Evolutionary conservation across 2,329 filamentous ascomycete species (phyloP).

Genomic region (Colletotrichum musae): DNA sequence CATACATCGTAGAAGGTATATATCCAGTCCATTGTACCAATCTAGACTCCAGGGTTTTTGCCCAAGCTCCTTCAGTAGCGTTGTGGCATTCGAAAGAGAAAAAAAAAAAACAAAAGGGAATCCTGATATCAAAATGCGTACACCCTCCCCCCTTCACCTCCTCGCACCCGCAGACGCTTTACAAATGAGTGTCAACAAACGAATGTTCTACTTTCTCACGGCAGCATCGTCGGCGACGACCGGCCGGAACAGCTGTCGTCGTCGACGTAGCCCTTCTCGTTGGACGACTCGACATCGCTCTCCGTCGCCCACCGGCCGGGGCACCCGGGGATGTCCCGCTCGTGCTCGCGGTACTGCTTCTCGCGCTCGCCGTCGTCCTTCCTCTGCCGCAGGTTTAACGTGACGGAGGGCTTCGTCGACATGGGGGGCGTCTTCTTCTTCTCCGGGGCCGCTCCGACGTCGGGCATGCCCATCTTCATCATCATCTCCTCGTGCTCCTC

Average conservation of each 20-base stretch:
- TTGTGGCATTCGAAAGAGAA: slow-evolving; percentile 2
- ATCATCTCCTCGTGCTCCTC: slow-evolving; percentile 47
- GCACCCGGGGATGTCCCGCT: slow-evolving; percentile 39
- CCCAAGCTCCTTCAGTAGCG: slow-evolving; percentile 8
- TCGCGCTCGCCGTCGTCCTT: slow-evolving; percentile 35
- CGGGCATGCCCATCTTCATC: slow-evolving; percentile 41
- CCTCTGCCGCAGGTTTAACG: slow-evolving; percentile 30
- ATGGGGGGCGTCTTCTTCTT: slow-evolving; percentile 29
- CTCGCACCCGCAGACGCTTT: not conserved
- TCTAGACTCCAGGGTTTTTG: slow-evolving; percentile 22
- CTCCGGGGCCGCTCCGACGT: slow-evolving; percentile 20
- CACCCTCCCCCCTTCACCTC: too few relatives aligned
- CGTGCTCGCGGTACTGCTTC: slow-evolving; percentile 37
- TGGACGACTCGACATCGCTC: slow-evolving; percentile 37
- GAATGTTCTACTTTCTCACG: not conserved
- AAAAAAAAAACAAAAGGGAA: slow-evolving; percentile 25
- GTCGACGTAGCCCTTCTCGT: slow-evolving; percentile 41
- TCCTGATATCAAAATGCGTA: slow-evolving; percentile 21
- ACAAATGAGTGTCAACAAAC: not conserved
- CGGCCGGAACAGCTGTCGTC: slow-evolving; percentile 37
- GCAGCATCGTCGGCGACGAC: slow-evolving; percentile 34
- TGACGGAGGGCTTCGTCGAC: slow-evolving; percentile 24
- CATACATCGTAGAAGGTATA: slow-evolving; percentile 41
- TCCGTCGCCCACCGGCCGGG: slow-evolving; percentile 40
- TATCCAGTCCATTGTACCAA: slow-evolving; percentile 30